These are phyloP conservation scores for Alternaria hordeiaustralica DNA, from an alignment of 2,329 filamentous ascomycete species.

Conservation along the genomic window DNA sequence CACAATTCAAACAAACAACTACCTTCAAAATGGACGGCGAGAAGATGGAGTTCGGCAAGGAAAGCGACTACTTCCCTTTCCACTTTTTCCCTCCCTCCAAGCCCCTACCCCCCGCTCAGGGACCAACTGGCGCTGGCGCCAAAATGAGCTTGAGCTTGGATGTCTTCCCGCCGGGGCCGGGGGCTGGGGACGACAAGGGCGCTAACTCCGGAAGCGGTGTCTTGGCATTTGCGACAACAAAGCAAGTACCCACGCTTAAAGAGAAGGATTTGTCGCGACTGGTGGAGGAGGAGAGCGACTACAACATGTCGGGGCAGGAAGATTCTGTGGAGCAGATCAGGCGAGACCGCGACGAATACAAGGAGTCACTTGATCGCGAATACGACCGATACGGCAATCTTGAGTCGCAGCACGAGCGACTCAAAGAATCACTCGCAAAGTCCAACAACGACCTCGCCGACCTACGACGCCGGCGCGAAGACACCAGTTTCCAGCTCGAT, in stretches of 20 bases:
- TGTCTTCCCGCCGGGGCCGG: slow-evolving; percentile 1
- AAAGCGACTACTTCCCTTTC: background rate
- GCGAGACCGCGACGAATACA: background rate
- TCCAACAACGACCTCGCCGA: background rate
- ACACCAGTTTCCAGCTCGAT: background rate
- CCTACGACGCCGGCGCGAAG: background rate
- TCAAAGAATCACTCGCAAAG: background rate
- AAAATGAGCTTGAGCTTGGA: slow-evolving; percentile 2
- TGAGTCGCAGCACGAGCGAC: background rate
- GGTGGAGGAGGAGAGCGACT: slow-evolving; percentile 8
- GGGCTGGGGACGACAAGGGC: slow-evolving; percentile 4
- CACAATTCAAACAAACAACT: background rate
- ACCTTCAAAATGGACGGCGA: background rate
- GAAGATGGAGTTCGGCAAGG: background rate
- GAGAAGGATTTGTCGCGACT: background rate
- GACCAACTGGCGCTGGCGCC: slow-evolving; percentile 9
- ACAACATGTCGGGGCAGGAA: slow-evolving; percentile 1
- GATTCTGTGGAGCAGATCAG: background rate
- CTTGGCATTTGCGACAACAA: slow-evolving; percentile 14
- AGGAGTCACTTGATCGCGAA: background rate
- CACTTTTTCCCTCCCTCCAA: background rate
- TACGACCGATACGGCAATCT: slow-evolving; percentile 1
- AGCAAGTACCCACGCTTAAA: slow-evolving; percentile 13
- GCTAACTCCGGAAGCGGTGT: slow-evolving; percentile 7
- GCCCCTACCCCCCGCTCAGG: background rate